Evolutionary conservation across 1,284 basidiomycete genomes (phyloP).

Genomic region (Mixia osmundae): DNA sequence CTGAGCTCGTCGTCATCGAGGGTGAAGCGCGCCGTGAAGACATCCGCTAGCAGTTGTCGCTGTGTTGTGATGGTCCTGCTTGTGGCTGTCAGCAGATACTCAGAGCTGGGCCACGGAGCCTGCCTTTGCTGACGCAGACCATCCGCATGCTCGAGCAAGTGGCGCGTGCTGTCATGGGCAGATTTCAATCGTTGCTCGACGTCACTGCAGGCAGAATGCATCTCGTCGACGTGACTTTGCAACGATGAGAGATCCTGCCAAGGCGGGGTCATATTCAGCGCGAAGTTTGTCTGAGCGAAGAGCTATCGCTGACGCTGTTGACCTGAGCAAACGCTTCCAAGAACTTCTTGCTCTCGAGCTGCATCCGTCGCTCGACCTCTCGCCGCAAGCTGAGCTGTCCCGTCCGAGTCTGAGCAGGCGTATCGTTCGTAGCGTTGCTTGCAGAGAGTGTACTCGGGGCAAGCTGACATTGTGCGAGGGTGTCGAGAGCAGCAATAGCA

Average conservation of each 20-base stretch:
- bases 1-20: slow-evolving; percentile 46
- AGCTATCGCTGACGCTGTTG: slow-evolving; percentile 40
- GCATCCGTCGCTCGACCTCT: slow-evolving; percentile 59
- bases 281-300: not conserved
- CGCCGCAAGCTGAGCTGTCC: slow-evolving; percentile 44
- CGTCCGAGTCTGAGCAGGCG: slow-evolving; percentile 8
- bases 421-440: not conserved
- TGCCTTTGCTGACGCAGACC: slow-evolving; percentile 58
- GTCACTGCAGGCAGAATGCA: slow-evolving; percentile 58
- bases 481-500: slow-evolving; percentile 54
- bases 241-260: slow-evolving; percentile 50
- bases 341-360: slow-evolving; percentile 55
- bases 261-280: not conserved
- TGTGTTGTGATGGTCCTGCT: slow-evolving; percentile 28
- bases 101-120: slow-evolving; percentile 15
- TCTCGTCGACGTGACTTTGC: slow-evolving; percentile 45
- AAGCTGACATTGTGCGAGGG: slow-evolving; percentile 49
- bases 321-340: slow-evolving; percentile 60
- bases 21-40: slow-evolving; percentile 68
- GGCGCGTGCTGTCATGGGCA: slow-evolving; percentile 54
- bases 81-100: not conserved
- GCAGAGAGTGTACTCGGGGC: not conserved
- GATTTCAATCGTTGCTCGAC: slow-evolving; percentile 51
- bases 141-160: slow-evolving; percentile 64
- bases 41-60: slow-evolving; percentile 28